Conservation (phyloP, 2,329 filamentous ascomycete genomes). For the Sporothrix phasma region DNA sequence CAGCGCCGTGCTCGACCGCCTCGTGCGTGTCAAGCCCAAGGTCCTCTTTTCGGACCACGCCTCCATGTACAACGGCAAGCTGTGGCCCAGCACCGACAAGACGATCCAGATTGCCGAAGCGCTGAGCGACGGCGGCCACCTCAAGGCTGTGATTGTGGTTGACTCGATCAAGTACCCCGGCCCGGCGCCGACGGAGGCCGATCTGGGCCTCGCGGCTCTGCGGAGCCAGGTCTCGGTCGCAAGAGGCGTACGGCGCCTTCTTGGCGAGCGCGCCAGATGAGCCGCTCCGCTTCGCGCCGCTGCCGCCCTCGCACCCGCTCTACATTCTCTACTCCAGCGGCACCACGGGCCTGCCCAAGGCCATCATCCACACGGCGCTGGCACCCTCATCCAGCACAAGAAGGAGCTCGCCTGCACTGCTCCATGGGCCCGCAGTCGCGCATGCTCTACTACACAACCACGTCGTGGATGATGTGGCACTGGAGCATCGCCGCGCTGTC, state of each 20-base stretch:
- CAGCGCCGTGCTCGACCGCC: slow-evolving; percentile 76
- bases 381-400: slow-evolving; percentile 90
- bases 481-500: slow-evolving; percentile 85
- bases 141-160: slow-evolving; percentile 64
- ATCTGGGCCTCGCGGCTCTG: slow-evolving; percentile 35
- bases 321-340: slow-evolving; percentile 93
- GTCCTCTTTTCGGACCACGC: slow-evolving; percentile 82
- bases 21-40: slow-evolving; percentile 75
- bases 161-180: slow-evolving; percentile 37
- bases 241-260: slow-evolving; percentile 37
- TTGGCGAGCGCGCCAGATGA: slow-evolving; percentile 33
- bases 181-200: slow-evolving; percentile 21
- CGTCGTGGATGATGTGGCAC: slow-evolving; percentile 97
- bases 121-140: slow-evolving; percentile 50
- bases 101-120: slow-evolving; percentile 63
- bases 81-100: slow-evolving; percentile 71
- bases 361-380: slow-evolving; percentile 83
- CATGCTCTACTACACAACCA: slow-evolving; percentile 89
- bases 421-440: slow-evolving; percentile 63
- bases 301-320: slow-evolving; percentile 76
- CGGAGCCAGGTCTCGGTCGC: slow-evolving; percentile 31
- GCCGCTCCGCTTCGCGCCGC: slow-evolving; percentile 58
- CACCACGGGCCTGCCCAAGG: slow-evolving; percentile 80
- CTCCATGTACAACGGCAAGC: slow-evolving; percentile 82
- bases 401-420: slow-evolving; percentile 90